Evolutionary conservation across 2,329 filamentous ascomycete genomes (phyloP).

Genomic region (Ilyonectria mors-panacis): DNA sequence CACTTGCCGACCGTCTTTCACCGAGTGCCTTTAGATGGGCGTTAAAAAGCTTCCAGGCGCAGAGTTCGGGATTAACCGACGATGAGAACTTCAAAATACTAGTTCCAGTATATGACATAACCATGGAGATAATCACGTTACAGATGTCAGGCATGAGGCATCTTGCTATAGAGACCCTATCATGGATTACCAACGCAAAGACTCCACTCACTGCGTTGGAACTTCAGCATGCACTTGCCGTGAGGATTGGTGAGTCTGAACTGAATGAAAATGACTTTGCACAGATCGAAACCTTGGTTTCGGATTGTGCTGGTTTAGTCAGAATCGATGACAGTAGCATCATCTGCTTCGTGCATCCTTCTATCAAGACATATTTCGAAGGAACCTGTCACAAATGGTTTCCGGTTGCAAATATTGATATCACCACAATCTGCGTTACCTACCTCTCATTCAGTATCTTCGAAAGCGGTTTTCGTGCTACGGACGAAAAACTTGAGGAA

Average conservation of each 20-base stretch:
- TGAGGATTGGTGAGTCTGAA: neutral
- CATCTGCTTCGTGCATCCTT: constrained; percentile 62
- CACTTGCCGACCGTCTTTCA: too few species aligned
- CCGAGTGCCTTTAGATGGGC: constrained; percentile 46
- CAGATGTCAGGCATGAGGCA: too few species aligned
- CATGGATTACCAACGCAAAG: neutral
- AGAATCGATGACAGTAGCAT: constrained; percentile 43
- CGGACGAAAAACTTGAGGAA: constrained; percentile 35
- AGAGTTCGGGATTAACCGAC: constrained; percentile 37
- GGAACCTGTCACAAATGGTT: constrained; percentile 48
- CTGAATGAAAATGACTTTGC: neutral
- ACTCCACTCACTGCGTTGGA: neutral
- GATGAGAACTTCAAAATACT: constrained; percentile 47
- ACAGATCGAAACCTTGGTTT: neutral
- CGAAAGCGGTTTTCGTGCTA: constrained; percentile 9
- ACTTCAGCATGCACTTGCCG: neutral
- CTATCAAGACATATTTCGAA: constrained; percentile 60
- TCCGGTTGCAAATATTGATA: constrained; percentile 44
- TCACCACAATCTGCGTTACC: constrained; percentile 51
- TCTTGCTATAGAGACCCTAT: neutral
- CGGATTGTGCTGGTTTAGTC: neutral
- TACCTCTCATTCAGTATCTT: constrained; percentile 55
- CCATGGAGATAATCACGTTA: constrained; percentile 57
- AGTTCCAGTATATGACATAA: constrained; percentile 56
- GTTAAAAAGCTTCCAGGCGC: constrained; percentile 40